Evolutionary conservation across 257 asterid species (phyloP).

Genomic region (Gentiana macrophylla): DNA sequence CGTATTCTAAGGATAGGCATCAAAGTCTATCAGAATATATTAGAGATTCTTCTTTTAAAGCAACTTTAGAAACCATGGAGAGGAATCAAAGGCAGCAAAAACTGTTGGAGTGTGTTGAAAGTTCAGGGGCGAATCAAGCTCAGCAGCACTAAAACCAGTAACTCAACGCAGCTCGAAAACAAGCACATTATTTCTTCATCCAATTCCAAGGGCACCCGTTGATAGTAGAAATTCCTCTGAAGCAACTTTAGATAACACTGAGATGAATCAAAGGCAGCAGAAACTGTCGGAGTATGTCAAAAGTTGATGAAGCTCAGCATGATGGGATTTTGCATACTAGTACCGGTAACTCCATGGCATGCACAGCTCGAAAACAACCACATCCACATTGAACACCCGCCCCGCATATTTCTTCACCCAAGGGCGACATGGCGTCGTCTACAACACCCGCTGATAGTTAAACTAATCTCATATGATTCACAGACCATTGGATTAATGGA

Average conservation of each 20-base stretch:
- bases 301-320: slow-evolving; percentile 19
- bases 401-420: slow-evolving; percentile 3
- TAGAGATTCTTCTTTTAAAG: too few relatives aligned
- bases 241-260: too few relatives aligned
- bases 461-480: background rate
- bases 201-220: slow-evolving; percentile 5
- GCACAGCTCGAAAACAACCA: slow-evolving; percentile 2
- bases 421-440: slow-evolving; percentile 7
- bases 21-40: background rate
- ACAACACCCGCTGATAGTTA: slow-evolving; percentile 7
- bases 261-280: slow-evolving; percentile 16
- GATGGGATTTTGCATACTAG: slow-evolving; percentile 21
- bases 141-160: slow-evolving; percentile 13
- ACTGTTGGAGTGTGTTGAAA: slow-evolving; percentile 7
- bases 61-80: too few relatives aligned
- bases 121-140: slow-evolving; percentile 13
- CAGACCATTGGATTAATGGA: background rate
- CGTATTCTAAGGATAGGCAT: slow-evolving; percentile 18
- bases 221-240: background rate
- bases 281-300: slow-evolving; percentile 11
- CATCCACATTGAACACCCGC: slow-evolving; percentile 5
- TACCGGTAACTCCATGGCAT: slow-evolving; percentile 9
- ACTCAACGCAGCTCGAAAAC: background rate
- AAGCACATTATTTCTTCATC: slow-evolving; percentile 5
- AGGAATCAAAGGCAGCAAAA: slow-evolving; percentile 19